phyloP scores from a whole-genome alignment of 495 filamentous ascomycete species.

The Opeltia flavorubescens region DNA sequence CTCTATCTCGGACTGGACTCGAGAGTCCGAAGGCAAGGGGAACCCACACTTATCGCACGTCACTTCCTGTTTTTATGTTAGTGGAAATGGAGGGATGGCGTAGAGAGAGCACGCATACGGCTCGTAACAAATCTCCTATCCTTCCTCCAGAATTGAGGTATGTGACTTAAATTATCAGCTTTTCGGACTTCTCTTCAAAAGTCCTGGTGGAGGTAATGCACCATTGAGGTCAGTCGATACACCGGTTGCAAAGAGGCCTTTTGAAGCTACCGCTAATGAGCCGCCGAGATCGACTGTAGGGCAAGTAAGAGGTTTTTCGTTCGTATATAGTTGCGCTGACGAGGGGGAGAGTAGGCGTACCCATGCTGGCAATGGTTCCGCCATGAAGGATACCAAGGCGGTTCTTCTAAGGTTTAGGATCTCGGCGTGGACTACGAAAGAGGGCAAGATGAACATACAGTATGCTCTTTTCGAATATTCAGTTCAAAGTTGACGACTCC shows the following conservation, averaged over 20 bases:
- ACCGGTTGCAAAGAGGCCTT: slow-evolving; percentile 74
- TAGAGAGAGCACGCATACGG: slow-evolving; percentile 23
- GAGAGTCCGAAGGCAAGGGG: neutral
- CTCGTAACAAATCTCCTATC: slow-evolving; percentile 62
- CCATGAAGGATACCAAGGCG: slow-evolving; percentile 83
- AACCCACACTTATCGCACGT: slow-evolving; percentile 73
- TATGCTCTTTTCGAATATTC: slow-evolving; percentile 75
- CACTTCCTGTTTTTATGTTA: slow-evolving; percentile 37
- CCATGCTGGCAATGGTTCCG: slow-evolving; percentile 88
- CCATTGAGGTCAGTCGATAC: slow-evolving; percentile 88
- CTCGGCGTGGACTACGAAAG: neutral
- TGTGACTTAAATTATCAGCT: slow-evolving; percentile 47
- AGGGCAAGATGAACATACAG: slow-evolving; percentile 34
- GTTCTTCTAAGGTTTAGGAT: slow-evolving; percentile 39
- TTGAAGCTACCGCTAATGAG: slow-evolving; percentile 83
- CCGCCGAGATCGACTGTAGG: slow-evolving; percentile 73
- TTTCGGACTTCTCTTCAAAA: neutral
- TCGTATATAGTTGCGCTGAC: neutral
- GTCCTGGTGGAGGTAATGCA: slow-evolving; percentile 22
- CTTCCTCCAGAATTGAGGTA: slow-evolving; percentile 76
- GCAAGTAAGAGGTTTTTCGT: neutral
- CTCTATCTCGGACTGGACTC: no score
- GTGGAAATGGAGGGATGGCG: neutral
- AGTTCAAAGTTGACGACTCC: slow-evolving; percentile 81
- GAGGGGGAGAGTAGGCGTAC: no score